A percentile compares a stretch with the other conserved stretches of the same genome.
Conservation (phyloP, 164 flowering plant species). For the Liriodendron chinense region DNA sequence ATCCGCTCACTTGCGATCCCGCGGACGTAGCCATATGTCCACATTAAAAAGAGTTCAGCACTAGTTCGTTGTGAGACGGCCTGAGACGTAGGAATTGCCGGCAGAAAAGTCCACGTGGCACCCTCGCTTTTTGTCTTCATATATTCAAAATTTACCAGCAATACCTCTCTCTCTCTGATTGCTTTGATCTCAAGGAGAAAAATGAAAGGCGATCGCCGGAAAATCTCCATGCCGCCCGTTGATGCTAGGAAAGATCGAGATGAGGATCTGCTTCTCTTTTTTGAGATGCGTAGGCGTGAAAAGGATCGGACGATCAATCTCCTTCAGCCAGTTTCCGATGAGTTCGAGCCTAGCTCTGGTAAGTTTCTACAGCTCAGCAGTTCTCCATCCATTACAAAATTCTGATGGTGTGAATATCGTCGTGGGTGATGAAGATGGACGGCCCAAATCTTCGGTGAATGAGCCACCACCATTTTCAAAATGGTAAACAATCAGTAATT, state of each 20-base stretch:
- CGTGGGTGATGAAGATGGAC: not conserved
- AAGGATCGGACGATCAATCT: conserved; percentile 40
- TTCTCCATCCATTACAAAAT: too few species aligned
- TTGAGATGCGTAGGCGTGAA: conserved; percentile 47
- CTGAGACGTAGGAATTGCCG: conserved; percentile 5
- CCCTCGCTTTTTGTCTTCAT: conserved; percentile 3
- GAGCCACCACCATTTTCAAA: not conserved
- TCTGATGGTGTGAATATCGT: not conserved
- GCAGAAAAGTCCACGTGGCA: conserved; percentile 5
- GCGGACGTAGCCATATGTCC: too few species aligned
- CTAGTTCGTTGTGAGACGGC: too few species aligned
- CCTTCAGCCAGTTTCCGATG: conserved; percentile 58
- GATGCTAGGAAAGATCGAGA: conserved; percentile 29
- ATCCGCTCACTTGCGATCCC: too few species aligned
- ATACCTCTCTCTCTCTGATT: not conserved
- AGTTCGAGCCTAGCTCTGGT: conserved; percentile 36
- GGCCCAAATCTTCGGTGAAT: not conserved
- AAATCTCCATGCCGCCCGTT: conserved; percentile 8
- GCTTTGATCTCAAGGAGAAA: not conserved
- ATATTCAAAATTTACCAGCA: not conserved
- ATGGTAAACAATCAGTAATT: too few species aligned
- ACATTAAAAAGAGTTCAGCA: too few species aligned
- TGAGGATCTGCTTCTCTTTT: conserved; percentile 49
- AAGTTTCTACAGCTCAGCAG: not conserved
- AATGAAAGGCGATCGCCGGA: conserved; percentile 17